Base-by-base conservation (phyloP, 169 alveolate species). In the Plasmodium blacklocki region DNA sequence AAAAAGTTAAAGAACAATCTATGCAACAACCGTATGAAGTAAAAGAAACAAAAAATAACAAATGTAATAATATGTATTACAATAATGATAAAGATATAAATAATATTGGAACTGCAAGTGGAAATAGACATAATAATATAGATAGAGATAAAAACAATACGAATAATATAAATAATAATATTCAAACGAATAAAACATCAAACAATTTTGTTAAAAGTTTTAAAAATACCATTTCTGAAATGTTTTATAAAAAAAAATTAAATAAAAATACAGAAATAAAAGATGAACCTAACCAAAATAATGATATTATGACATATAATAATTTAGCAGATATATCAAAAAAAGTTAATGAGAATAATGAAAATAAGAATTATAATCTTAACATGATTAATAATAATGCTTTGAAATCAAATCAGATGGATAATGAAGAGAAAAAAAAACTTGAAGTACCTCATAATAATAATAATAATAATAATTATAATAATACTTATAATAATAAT, bases 201-300 rank as follows among this genome's bases (percentile, higher is more conserved):
- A 75, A 56, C 32, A 50, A 66, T 23, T 62, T 45, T 39, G 26
- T 32, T 32, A 64, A 45, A 75, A 43, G 52, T 32, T 62, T 75
- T 75, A 68, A 58, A 39, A 75, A 21, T 11, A 19, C 64, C n/a
- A 45, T 56, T 8, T 21, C 75, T 29, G 74, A 75, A 52, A 39
- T 62, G 12, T 75, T 75, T 9, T 75, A 26, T 49, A 75, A 75
- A 26, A 74, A 60, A 14, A 75, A 62, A 32, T 18, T 75, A 68
- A 64, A 68, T 39, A 63, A 15, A 62, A 32, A 39, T 12, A 75
- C 14, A 11, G 88, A 75, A 3, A 74, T 62, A 0, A 64, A 49
- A 56, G 59, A 75, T 21, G 58, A 62, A n/a, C 14, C 14, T 19
- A 63, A 49, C 5, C 49, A 43, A 39, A 19, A 39, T 39, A 58